Evolutionary conservation across 176 grass and related monocot genomes (phyloP).

Genomic region (sorghum (Sorghum bicolor)): Sorghum_bicolor_NCBIv3 NC_012879.2:7090001-7090500

Average conservation of each 20-base stretch:
- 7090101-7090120: neutral
- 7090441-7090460: neutral
- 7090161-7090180: slow-evolving; percentile 3
- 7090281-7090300: neutral
- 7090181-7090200: neutral
- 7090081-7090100: neutral
- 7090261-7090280: neutral
- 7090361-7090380: neutral
- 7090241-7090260: neutral
- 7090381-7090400: neutral
- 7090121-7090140: slow-evolving; percentile 3
- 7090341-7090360: no score
- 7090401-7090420: neutral
- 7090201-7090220: neutral
- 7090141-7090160: neutral
- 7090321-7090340: no score
- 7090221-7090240: neutral
- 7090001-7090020: slow-evolving; percentile 76
- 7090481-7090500: neutral
- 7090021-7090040: slow-evolving; percentile 53
- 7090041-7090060: neutral
- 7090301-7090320: neutral
- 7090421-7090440: neutral
- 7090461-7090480: neutral
- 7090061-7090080: neutral